These are phyloP conservation scores for Paramecium tetraurelia DNA, from an alignment of 73 alveolate species.

Conservation along the genomic window DNA sequence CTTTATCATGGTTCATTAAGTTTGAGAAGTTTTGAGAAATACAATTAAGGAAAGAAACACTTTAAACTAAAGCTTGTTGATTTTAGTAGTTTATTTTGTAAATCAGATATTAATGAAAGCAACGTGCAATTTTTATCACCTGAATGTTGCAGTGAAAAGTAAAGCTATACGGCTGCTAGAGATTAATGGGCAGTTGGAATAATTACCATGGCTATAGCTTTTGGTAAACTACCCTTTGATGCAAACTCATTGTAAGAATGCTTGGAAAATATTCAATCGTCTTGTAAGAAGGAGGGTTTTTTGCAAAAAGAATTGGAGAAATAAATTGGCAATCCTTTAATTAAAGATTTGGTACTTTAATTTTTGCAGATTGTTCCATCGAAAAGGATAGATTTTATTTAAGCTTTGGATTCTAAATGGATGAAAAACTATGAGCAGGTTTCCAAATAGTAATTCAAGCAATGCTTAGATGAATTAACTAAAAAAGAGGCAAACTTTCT, in stretches of 20 bases:
- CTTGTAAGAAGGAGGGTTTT: background rate
- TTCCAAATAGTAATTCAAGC: background rate
- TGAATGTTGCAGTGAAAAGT: background rate
- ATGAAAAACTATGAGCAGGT: background rate
- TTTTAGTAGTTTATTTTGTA: background rate
- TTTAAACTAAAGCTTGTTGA: background rate
- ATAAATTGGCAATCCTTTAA: background rate
- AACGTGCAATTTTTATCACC: background rate
- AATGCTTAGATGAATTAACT: background rate
- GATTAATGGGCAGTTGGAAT: slow-evolving; percentile 7
- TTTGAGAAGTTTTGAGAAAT: background rate
- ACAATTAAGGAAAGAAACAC: background rate
- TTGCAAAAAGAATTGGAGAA: background rate
- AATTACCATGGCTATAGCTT: background rate
- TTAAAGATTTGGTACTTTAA: background rate
- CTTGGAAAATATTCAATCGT: background rate
- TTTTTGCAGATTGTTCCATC: background rate
- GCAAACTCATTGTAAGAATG: background rate
- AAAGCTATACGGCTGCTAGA: background rate
- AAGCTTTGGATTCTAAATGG: background rate
- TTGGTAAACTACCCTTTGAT: background rate
- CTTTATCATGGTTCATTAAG: background rate
- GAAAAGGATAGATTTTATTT: background rate
- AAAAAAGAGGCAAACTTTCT: background rate
- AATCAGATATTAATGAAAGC: background rate